phyloP scores from a whole-genome alignment of 805 yeast genomes.

The Hagleromyces aurorensis region DNA sequence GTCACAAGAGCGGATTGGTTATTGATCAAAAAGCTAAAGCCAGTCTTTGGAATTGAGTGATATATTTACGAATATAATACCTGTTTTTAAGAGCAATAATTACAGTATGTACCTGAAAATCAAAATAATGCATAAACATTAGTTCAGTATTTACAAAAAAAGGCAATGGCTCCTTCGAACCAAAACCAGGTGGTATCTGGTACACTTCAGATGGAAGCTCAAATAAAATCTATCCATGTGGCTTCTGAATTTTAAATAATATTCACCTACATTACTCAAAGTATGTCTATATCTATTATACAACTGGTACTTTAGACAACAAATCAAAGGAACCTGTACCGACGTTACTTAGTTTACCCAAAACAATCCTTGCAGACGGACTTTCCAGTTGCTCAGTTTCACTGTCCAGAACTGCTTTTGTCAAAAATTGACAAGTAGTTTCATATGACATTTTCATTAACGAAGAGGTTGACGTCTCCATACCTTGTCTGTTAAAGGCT shows the following conservation, averaged over 20 bases:
- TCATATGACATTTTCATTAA: conserved; percentile 99
- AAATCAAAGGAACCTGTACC: conserved; percentile 97
- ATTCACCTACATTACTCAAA: too few relatives aligned
- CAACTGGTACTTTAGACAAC: conserved; percentile 35
- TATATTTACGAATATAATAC: background rate
- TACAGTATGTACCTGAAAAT: background rate
- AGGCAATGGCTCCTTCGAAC: too few relatives aligned
- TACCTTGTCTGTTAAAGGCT: conserved; percentile 98
- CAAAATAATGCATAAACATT: background rate
- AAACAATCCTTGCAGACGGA: conserved; percentile 88
- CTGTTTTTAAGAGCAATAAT: conserved; percentile 1
- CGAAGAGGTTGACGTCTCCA: conserved; percentile 89
- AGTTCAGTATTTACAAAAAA: background rate
- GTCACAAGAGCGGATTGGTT: conserved; percentile 96
- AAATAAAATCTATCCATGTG: too few relatives aligned
- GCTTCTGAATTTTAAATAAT: too few relatives aligned
- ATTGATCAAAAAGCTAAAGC: conserved; percentile 78
- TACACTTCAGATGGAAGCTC: too few relatives aligned
- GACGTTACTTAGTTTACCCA: conserved; percentile 83
- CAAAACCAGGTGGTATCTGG: too few relatives aligned
- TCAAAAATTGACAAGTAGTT: conserved; percentile 94
- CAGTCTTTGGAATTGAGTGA: conserved; percentile 69
- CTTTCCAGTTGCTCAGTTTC: conserved; percentile 81
- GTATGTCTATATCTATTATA: background rate
- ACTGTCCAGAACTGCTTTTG: conserved; percentile 90